phyloP scores from a whole-genome alignment of 495 filamentous ascomycete genomes.

The Podospora sp. region DNA sequence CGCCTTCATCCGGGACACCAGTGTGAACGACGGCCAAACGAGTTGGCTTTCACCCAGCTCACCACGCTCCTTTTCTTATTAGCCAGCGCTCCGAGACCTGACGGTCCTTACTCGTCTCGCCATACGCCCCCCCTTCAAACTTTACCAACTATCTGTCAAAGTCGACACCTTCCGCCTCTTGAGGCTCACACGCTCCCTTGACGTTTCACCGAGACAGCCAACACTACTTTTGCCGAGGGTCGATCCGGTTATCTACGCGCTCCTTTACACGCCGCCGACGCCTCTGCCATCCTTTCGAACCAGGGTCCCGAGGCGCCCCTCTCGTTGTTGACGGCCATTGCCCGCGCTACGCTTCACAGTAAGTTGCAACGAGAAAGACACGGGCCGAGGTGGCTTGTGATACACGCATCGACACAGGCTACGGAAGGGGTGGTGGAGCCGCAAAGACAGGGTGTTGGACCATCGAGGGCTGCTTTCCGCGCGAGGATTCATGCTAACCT shows the following conservation, averaged over 20 bases:
- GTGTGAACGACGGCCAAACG: slow-evolving; percentile 46
- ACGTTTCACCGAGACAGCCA: slow-evolving; percentile 22
- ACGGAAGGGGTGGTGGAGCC: slow-evolving; percentile 28
- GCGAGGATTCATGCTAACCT: slow-evolving; percentile 42
- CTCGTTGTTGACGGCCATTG: slow-evolving; percentile 30
- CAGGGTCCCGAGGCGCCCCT: slow-evolving; percentile 1
- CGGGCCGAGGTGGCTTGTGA: slow-evolving; percentile 31
- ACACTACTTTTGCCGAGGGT: slow-evolving; percentile 20
- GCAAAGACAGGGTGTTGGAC: slow-evolving; percentile 27
- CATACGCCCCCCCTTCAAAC: neutral
- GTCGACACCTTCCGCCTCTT: slow-evolving; percentile 20
- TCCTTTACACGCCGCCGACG: slow-evolving; percentile 25
- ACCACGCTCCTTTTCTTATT: slow-evolving; percentile 45
- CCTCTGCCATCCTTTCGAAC: neutral
- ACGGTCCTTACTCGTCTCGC: slow-evolving; percentile 31
- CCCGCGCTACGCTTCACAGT: slow-evolving; percentile 41
- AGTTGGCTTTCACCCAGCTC: slow-evolving; percentile 46
- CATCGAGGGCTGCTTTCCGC: slow-evolving; percentile 26
- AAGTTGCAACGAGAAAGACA: slow-evolving; percentile 35
- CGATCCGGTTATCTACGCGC: slow-evolving; percentile 31
- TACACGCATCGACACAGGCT: slow-evolving; percentile 32
- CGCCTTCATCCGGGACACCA: slow-evolving; percentile 35
- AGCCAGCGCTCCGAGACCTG: slow-evolving; percentile 21
- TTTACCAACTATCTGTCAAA: slow-evolving; percentile 13
- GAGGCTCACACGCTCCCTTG: slow-evolving; percentile 33